These are phyloP conservation scores for Zizania latifolia DNA, from an alignment of 176 grass and related monocot genomes.

Conservation along the genomic window DNA sequence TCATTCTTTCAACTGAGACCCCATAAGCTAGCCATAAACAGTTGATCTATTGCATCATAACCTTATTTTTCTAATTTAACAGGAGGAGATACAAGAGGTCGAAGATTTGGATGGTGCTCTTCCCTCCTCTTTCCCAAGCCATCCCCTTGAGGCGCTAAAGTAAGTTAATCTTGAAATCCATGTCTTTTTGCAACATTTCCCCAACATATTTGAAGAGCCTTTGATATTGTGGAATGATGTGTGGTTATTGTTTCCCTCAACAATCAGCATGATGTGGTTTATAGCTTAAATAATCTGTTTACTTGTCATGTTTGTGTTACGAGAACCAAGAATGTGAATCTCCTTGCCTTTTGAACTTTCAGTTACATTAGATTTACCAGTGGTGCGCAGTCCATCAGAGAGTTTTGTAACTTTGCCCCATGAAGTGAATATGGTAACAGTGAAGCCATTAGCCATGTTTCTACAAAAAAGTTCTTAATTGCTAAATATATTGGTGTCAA, in stretches of 20 bases:
- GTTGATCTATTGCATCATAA: neutral
- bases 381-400: neutral
- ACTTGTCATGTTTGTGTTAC: neutral
- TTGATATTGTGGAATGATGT: neutral
- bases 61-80: conserved; percentile 10
- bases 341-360: neutral
- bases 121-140: conserved; percentile 64
- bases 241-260: neutral
- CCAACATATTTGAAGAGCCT: conserved; percentile 2
- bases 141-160: conserved; percentile 86
- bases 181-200: neutral
- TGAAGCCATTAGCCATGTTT: neutral
- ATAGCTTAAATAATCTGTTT: conserved; percentile 15
- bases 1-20: conserved; percentile 8
- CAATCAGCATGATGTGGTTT: neutral
- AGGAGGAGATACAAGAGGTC: conserved; percentile 73
- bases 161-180: conserved; percentile 36
- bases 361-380: neutral
- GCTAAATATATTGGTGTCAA: neutral
- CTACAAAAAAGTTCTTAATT: neutral
- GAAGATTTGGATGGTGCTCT: conserved; percentile 68
- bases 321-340: neutral
- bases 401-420: neutral
- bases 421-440: neutral
- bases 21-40: neutral